Conservation (phyloP, 2,329 filamentous ascomycete species). For the Cryphonectria carpinicola region DNA sequence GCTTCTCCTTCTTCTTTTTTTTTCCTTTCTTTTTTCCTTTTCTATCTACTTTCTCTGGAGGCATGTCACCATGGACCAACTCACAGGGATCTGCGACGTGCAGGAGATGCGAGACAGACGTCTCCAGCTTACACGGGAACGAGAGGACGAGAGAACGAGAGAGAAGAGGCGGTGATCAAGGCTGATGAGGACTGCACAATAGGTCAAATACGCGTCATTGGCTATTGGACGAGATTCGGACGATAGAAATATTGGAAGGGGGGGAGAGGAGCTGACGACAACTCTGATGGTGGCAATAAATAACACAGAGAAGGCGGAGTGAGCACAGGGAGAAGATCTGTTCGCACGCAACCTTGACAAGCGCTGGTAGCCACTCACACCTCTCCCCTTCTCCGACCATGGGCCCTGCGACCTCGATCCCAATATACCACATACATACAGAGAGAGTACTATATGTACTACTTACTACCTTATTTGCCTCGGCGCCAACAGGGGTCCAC, state of each 20-base stretch:
- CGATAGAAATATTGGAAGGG: not conserved
- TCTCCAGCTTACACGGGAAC: not conserved
- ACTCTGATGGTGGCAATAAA: not conserved
- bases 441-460: not conserved
- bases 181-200: not conserved
- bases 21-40: not conserved
- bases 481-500: not conserved
- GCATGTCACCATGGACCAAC: not conserved
- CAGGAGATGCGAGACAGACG: not conserved
- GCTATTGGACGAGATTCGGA: not conserved
- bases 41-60: not conserved
- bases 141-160: too few species aligned
- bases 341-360: not conserved
- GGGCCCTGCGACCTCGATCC: not conserved
- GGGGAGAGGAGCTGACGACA: slow-evolving; percentile 5
- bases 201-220: not conserved
- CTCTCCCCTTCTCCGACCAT: not conserved
- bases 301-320: not conserved
- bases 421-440: not conserved
- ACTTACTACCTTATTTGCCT: not conserved
- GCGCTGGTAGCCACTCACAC: not conserved
- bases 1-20: not conserved
- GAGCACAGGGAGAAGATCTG: not conserved
- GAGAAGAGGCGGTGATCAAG: not conserved
- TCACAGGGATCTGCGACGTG: not conserved